phyloP scores from a whole-genome alignment of 2,329 filamentous ascomycete genomes.

The Neonectria punicea region DNA sequence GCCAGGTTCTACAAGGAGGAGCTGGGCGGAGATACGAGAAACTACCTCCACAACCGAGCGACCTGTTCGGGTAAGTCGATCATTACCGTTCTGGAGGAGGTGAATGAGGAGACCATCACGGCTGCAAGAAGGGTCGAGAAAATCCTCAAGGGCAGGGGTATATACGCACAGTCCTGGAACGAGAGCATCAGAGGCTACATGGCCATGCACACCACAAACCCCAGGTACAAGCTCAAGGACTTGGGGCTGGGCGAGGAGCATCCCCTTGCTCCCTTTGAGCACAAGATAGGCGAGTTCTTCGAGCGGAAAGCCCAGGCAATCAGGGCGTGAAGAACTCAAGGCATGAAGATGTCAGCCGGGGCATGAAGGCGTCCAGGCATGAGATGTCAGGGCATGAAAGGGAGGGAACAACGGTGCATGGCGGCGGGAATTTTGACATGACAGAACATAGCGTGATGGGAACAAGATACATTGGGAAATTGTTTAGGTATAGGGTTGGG shows the following conservation, averaged over 20 bases:
- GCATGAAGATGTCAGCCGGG: not conserved
- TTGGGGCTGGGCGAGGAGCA: slow-evolving; percentile 11
- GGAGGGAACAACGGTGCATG: not conserved
- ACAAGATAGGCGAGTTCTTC: slow-evolving; percentile 15
- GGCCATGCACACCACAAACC: slow-evolving; percentile 21
- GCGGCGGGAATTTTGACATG: not conserved
- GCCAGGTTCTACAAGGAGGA: slow-evolving; percentile 19
- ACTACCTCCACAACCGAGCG: slow-evolving; percentile 17
- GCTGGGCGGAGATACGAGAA: slow-evolving; percentile 12
- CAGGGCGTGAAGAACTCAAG: not conserved
- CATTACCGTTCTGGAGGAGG: slow-evolving; percentile 4
- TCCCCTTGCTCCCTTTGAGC: slow-evolving; percentile 13
- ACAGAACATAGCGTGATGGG: not conserved
- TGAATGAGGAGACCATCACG: slow-evolving; percentile 11
- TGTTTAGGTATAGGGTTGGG: not conserved
- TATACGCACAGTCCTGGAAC: slow-evolving; percentile 17
- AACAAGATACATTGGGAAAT: not conserved
- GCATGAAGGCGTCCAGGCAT: too few species aligned
- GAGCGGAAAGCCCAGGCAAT: not conserved
- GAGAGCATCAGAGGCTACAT: slow-evolving; percentile 18
- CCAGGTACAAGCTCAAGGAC: slow-evolving; percentile 16
- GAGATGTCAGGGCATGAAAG: not conserved
- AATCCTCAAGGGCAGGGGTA: slow-evolving; percentile 18
- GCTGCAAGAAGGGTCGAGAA: slow-evolving; percentile 9
- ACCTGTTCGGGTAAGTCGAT: slow-evolving; percentile 10